Evolutionary conservation across 495 filamentous ascomycete genomes (phyloP).

Genomic region (Penicillium odoratum): DNA sequence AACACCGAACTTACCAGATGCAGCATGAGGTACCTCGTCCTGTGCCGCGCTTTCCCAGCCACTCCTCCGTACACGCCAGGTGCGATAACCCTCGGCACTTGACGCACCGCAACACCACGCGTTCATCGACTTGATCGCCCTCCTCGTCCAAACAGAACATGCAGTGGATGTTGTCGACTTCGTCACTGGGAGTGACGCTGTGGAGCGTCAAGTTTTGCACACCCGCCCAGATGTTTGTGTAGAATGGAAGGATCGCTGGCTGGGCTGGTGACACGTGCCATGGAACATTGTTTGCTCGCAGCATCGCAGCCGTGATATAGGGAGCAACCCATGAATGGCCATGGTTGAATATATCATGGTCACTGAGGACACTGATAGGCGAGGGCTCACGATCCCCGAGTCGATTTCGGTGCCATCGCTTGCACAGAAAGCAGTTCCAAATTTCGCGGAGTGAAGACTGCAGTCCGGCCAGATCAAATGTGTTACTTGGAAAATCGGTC

Average conservation of each 20-base stretch:
- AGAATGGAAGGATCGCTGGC: neutral
- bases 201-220: neutral
- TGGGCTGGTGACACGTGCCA: neutral
- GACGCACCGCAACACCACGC: neutral
- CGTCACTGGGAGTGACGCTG: neutral
- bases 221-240: neutral
- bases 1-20: neutral
- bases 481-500: neutral
- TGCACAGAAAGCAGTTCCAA: neutral
- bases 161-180: neutral
- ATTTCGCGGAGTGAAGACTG: neutral
- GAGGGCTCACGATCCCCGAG: neutral
- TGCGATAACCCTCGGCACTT: neutral
- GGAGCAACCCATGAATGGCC: neutral
- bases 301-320: neutral
- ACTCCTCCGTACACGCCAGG: neutral
- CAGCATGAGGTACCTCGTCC: neutral
- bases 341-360: neutral
- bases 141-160: neutral
- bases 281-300: neutral
- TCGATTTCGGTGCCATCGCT: neutral
- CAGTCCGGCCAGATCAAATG: neutral
- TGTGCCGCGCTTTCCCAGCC: neutral
- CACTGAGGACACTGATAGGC: neutral
- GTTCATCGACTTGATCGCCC: neutral